Conservation (phyloP, 129 eudicot genomes). For the Artemisia argyi region DNA sequence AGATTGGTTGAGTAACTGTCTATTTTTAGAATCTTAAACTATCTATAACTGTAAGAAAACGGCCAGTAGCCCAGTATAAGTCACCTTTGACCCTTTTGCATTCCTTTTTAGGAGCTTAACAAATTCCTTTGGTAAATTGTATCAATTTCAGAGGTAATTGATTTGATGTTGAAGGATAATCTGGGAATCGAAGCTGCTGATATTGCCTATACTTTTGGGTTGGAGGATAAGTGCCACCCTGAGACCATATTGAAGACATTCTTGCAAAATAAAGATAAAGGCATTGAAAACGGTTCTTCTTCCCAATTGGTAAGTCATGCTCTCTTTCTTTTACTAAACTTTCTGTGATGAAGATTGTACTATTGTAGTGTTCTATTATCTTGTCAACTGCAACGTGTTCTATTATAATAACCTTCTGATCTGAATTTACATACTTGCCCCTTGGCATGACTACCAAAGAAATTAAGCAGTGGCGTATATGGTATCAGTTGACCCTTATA, state of each 20-base stretch:
- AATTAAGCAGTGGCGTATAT: background rate
- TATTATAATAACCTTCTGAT: background rate
- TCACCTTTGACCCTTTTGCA: background rate
- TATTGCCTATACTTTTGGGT: slow-evolving; percentile 53
- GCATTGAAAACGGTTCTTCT: slow-evolving; percentile 30
- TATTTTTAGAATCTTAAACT: no score
- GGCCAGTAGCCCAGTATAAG: background rate
- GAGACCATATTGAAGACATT: slow-evolving; percentile 46
- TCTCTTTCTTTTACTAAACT: background rate
- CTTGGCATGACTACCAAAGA: background rate
- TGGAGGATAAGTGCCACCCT: slow-evolving; percentile 51
- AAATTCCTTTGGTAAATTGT: slow-evolving; percentile 4
- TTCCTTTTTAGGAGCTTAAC: slow-evolving; percentile 1
- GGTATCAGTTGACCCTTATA: background rate
- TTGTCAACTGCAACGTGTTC: slow-evolving; percentile 4
- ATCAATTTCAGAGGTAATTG: slow-evolving; percentile 52
- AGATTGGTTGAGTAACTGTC: no score
- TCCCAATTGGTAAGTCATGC: slow-evolving; percentile 27
- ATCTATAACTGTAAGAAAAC: background rate
- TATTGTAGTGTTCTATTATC: no score
- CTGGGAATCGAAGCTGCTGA: slow-evolving; percentile 71
- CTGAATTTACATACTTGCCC: background rate
- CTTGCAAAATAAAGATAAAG: slow-evolving; percentile 37
- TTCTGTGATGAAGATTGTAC: background rate
- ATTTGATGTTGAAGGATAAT: slow-evolving; percentile 49